These are phyloP conservation scores for Areca catechu DNA, from an alignment of 176 grass and related monocot genomes.

Conservation along the genomic window DNA sequence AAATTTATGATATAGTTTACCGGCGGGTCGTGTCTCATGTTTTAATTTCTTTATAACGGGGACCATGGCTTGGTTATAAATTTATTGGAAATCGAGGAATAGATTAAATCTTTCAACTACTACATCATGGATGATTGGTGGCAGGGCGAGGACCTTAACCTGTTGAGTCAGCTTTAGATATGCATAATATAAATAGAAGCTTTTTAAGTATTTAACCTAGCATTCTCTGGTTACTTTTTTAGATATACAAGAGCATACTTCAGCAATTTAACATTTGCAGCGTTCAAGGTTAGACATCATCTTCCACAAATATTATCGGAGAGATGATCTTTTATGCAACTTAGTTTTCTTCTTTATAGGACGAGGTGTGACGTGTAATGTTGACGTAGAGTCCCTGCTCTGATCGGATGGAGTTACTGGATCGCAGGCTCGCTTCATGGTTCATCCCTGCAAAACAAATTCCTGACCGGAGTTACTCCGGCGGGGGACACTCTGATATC, in stretches of 20 bases:
- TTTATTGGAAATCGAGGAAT: conserved; percentile 33
- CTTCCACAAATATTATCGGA: no score
- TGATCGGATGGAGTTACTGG: no score
- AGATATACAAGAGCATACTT: conserved; percentile 34
- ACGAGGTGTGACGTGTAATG: no score
- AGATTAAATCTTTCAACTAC: conserved; percentile 47
- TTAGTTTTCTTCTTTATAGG: neutral
- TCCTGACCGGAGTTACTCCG: no score
- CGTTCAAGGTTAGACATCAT: conserved; percentile 22
- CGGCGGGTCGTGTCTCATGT: neutral
- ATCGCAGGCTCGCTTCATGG: no score
- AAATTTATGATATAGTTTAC: no score
- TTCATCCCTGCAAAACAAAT: no score
- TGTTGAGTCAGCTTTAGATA: no score
- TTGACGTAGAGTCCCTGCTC: no score
- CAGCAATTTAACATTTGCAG: conserved; percentile 23
- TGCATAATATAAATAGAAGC: no score
- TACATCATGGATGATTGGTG: conserved; percentile 36
- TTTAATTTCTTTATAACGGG: conserved; percentile 18
- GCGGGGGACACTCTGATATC: no score
- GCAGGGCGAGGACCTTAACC: conserved; percentile 18
- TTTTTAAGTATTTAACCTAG: neutral
- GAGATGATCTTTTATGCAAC: neutral
- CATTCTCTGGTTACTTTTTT: neutral
- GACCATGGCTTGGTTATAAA: conserved; percentile 27